These are phyloP conservation scores for Anisodus acutangulus DNA, from an alignment of 257 asterid species.

Conservation along the genomic window DNA sequence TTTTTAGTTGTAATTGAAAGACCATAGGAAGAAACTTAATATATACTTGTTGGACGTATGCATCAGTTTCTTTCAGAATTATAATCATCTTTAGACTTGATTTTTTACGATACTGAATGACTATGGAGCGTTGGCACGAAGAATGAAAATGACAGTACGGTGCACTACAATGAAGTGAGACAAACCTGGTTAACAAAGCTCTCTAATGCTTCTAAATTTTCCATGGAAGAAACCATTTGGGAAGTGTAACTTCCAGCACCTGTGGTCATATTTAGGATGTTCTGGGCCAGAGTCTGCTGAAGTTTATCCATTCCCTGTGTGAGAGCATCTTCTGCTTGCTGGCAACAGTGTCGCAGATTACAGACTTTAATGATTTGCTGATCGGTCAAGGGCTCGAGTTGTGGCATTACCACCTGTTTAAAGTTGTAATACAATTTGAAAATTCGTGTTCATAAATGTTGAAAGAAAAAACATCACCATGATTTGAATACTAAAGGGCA, in stretches of 20 bases:
- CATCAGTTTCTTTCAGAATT: neutral
- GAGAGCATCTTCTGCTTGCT: constrained; percentile 97
- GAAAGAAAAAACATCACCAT: neutral
- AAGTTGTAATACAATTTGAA: neutral
- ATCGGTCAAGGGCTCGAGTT: constrained; percentile 67
- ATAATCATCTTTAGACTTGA: neutral
- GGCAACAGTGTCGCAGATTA: constrained; percentile 70
- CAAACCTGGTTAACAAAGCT: constrained; percentile 74
- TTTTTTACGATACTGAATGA: neutral
- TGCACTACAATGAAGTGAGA: neutral
- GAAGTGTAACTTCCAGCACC: constrained; percentile 58
- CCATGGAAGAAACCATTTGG: constrained; percentile 64
- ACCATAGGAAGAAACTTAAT: neutral
- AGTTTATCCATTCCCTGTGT: constrained; percentile 90
- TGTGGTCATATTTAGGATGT: constrained; percentile 54
- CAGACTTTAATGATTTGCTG: constrained; percentile 57
- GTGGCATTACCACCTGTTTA: constrained; percentile 71
- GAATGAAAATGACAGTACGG: neutral
- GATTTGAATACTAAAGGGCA: neutral
- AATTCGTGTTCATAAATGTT: neutral
- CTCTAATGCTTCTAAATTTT: constrained; percentile 75
- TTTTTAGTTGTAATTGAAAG: neutral
- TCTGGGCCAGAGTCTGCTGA: constrained; percentile 76
- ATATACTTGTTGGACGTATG: neutral
- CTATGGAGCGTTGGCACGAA: neutral